A percentile compares a stretch with the other conserved stretches of the same genome.
These are phyloP conservation scores for Mortierella sp. DNA, from an alignment of 371 early-diverging fungal genomes.

Conservation along the genomic window DNA sequence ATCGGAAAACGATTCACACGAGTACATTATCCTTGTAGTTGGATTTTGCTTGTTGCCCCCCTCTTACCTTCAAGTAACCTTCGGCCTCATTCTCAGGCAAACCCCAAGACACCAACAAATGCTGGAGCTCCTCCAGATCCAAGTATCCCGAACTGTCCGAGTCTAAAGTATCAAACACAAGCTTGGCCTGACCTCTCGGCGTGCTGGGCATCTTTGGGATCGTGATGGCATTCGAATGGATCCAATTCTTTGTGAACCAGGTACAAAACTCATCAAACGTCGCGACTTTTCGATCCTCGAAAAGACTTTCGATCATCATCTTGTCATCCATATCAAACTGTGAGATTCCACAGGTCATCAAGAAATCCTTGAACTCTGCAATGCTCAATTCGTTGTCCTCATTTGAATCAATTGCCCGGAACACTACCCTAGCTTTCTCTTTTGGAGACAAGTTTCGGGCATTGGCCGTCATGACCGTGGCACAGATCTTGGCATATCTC, in stretches of 20 bases:
- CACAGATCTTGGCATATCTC: constrained; percentile 34
- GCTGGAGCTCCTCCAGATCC: constrained; percentile 37
- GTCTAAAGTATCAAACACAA: constrained; percentile 45
- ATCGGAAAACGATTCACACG: background rate
- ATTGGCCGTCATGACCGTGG: constrained; percentile 39
- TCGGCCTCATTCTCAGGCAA: constrained; percentile 33
- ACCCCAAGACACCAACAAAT: constrained; percentile 45
- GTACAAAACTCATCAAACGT: constrained; percentile 29
- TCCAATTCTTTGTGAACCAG: constrained; percentile 55
- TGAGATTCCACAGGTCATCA: constrained; percentile 37
- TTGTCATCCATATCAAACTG: constrained; percentile 23
- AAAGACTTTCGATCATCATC: constrained; percentile 29
- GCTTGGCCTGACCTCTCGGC: constrained; percentile 50
- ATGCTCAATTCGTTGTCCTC: constrained; percentile 25
- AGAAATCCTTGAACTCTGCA: constrained; percentile 31
- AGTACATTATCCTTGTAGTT: background rate
- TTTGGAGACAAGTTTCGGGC: constrained; percentile 30
- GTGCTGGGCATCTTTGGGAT: constrained; percentile 46
- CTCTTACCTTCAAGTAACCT: constrained; percentile 42
- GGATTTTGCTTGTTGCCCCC: too few relatives aligned
- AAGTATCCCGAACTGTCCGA: constrained; percentile 39
- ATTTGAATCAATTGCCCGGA: constrained; percentile 43
- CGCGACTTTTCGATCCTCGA: constrained; percentile 13
- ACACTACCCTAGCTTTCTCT: constrained; percentile 36
- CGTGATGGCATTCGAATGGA: constrained; percentile 34